Conservation (phyloP, 805 yeast genomes). For the Nakazawaea ambrosiae region DNA sequence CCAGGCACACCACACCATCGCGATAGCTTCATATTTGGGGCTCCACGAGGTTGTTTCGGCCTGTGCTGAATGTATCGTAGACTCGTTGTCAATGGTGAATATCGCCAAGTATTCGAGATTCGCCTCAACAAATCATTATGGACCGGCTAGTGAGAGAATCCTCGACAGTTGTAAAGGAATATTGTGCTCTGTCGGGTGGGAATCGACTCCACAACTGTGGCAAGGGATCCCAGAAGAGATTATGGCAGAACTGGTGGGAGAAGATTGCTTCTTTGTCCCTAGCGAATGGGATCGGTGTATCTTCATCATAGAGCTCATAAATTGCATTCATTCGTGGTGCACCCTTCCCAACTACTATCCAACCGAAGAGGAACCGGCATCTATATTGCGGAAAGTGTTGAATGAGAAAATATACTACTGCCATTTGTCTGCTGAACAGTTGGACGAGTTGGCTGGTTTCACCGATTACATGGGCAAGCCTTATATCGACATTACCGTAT, state of each 20-base stretch:
- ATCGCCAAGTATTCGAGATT: slow-evolving; percentile 31
- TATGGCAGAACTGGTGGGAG: slow-evolving; percentile 36
- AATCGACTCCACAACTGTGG: slow-evolving; percentile 37
- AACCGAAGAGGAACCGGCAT: no score
- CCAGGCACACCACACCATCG: slow-evolving; percentile 36
- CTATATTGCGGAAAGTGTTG: slow-evolving; percentile 25
- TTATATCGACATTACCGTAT: slow-evolving; percentile 29
- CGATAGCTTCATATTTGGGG: slow-evolving; percentile 43
- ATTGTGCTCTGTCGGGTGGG: slow-evolving; percentile 44
- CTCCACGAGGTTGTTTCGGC: slow-evolving; percentile 36
- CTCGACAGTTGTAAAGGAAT: slow-evolving; percentile 40
- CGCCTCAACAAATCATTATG: slow-evolving; percentile 37
- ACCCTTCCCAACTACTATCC: neutral
- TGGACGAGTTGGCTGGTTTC: slow-evolving; percentile 35
- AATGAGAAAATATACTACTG: slow-evolving; percentile 38
- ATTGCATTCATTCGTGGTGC: slow-evolving; percentile 22
- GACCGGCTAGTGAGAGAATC: slow-evolving; percentile 36
- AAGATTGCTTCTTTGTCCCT: slow-evolving; percentile 46
- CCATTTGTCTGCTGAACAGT: slow-evolving; percentile 41
- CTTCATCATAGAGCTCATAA: slow-evolving; percentile 35
- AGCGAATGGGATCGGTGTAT: slow-evolving; percentile 50
- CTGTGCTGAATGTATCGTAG: slow-evolving; percentile 33
- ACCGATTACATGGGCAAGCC: slow-evolving; percentile 28
- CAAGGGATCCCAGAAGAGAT: slow-evolving; percentile 35
- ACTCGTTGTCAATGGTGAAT: slow-evolving; percentile 27